Base-by-base conservation (phyloP, 2,329 filamentous ascomycete species). In the Colletotrichum sp. region DNA sequence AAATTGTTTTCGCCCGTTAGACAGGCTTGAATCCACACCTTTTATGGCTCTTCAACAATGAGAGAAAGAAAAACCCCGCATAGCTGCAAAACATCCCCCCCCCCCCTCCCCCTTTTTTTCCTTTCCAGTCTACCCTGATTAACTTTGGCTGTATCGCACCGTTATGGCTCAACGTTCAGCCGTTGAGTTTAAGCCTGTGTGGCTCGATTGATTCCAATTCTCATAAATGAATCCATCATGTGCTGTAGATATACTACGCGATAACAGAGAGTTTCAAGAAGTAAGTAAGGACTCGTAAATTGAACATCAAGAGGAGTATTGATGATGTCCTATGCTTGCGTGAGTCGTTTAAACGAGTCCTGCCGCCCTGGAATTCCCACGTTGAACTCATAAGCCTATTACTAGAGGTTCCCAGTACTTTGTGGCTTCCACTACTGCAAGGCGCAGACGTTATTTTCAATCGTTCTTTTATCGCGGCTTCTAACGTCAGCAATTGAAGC, bases 401-500 rank as follows among this genome's bases (percentile, higher is more conserved):
- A 39, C 36, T 1, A 18, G 15, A 39, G 1, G 36, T 9, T 9
- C 8, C 9, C 3, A 6, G 2, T 44, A 6, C 18, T 44, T 44
- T 44, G 5, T n/a, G 18, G 39, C 16, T 18, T 18, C 2, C 18
- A 6, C 8, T 44, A 2, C 39, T 44, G 39, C 39, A 44, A 44
- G 16, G 18, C 8, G 39, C 39, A 44, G 39, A 44, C 39, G 8
- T 44, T 44, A 10, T 18, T 5, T 44, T 44, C 18, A 10, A 36
- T 36, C 34, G 34, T 15, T 44, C 8, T 44, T 44, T n/a, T 3
- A n/a, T 3, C 16, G 16, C 2, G 39, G 34, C 34, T 8, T 16
- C 7, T 16, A 18, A 18, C 7, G 8, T 18, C 8, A 0, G 36
- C 15, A 18, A 18, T 0, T 9, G 0, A 39, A 9, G 0, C 36